Evolutionary conservation across 2,329 filamentous ascomycete species (phyloP).

Genomic region (Colletotrichum somersetense): DNA sequence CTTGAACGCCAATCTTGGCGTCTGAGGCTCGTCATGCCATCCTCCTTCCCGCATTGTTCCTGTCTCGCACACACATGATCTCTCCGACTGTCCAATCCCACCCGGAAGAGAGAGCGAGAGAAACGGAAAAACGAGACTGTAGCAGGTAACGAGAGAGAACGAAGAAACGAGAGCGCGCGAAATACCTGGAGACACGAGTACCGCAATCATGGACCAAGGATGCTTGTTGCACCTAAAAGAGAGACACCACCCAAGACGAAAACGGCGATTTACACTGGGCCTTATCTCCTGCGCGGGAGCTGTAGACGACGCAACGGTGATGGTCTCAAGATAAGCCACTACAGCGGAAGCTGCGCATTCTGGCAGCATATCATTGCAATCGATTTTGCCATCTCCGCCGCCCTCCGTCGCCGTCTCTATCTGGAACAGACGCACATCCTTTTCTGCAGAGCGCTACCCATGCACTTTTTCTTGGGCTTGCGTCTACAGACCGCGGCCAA

Average conservation of each 20-base stretch:
- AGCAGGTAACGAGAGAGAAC: neutral
- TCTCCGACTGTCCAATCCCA: conserved; percentile 1
- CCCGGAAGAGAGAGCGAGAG: neutral
- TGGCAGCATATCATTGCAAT: neutral
- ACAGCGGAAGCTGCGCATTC: neutral
- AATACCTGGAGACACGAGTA: conserved; percentile 1
- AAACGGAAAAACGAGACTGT: conserved; percentile 5
- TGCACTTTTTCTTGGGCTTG: conserved; percentile 30
- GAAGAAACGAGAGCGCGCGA: conserved; percentile 2
- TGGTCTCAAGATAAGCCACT: conserved; percentile 2
- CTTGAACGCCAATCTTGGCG: conserved; percentile 14
- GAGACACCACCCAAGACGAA: conserved; percentile 20
- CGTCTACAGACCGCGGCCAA: conserved; percentile 31
- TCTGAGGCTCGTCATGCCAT: conserved; percentile 16
- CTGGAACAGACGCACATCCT: conserved; percentile 9
- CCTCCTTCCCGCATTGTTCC: neutral
- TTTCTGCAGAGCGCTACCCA: conserved; percentile 27
- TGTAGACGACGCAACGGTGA: neutral
- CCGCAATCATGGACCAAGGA: neutral
- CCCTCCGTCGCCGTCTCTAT: neutral
- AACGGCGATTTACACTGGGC: conserved; percentile 22
- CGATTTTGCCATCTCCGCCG: conserved; percentile 28
- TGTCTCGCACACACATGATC: neutral
- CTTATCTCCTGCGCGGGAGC: conserved; percentile 7
- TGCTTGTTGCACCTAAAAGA: neutral